Evolutionary conservation across 2,329 filamentous ascomycete species (phyloP).

Genomic region (Fusarium sarcochroum): DNA sequence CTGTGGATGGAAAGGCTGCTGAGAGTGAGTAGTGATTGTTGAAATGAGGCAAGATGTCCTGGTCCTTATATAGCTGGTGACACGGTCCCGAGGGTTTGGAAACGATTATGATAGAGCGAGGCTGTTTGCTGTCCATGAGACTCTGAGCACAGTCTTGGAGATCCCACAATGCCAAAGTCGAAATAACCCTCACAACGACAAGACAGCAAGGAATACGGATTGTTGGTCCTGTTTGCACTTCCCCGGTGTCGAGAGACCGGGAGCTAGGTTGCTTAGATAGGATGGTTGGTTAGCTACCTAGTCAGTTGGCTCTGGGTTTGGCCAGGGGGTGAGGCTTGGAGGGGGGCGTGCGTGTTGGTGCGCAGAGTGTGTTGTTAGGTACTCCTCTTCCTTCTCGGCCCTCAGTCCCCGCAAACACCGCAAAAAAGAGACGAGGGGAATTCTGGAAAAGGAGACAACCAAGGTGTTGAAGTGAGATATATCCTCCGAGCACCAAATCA

Average conservation of each 20-base stretch:
- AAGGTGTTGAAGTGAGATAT: slow-evolving; percentile 44
- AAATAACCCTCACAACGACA: slow-evolving; percentile 46
- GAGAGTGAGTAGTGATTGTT: slow-evolving; percentile 39
- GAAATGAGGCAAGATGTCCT: slow-evolving; percentile 32
- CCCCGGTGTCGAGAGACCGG: slow-evolving; percentile 38
- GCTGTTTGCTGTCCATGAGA: slow-evolving; percentile 49
- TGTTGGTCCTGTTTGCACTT: slow-evolving; percentile 48
- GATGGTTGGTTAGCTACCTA: slow-evolving; percentile 47
- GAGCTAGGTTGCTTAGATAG: slow-evolving; percentile 45
- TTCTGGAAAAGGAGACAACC: slow-evolving; percentile 40
- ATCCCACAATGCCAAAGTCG: slow-evolving; percentile 48
- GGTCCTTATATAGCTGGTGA: slow-evolving; percentile 50
- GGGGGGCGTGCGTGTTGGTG: slow-evolving; percentile 46
- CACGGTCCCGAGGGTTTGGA: slow-evolving; percentile 46
- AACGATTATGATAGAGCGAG: slow-evolving; percentile 42
- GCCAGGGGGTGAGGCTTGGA: slow-evolving; percentile 44
- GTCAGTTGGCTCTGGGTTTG: slow-evolving; percentile 43
- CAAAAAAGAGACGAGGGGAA: slow-evolving; percentile 38
- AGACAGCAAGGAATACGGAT: slow-evolving; percentile 40
- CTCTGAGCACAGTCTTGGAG: slow-evolving; percentile 46
- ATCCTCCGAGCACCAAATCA: slow-evolving; percentile 45
- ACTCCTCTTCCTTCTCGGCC: slow-evolving; percentile 40
- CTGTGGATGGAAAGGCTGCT: slow-evolving; percentile 27
- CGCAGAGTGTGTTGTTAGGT: slow-evolving; percentile 45
- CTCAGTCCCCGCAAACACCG: slow-evolving; percentile 46